Evolutionary conservation across 176 grass and related monocot species (phyloP).

Genomic region (Oryza officinalis): DNA sequence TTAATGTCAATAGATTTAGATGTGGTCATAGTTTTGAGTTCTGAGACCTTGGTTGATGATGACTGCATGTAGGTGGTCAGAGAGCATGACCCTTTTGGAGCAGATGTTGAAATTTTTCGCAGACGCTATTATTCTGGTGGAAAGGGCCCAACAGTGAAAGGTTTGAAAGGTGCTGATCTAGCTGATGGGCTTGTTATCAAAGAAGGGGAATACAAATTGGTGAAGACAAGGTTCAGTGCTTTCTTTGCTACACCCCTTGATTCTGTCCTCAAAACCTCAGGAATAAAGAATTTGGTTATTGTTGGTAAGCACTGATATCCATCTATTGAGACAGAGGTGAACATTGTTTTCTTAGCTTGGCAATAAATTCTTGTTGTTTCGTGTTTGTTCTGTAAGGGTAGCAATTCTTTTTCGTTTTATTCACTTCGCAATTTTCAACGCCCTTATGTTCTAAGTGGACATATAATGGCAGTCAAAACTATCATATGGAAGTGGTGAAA

Average conservation of each 20-base stretch:
- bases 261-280: conserved; percentile 67
- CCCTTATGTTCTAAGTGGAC: neutral
- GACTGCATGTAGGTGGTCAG: conserved; percentile 70
- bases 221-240: conserved; percentile 94
- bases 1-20: neutral
- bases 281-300: conserved; percentile 79
- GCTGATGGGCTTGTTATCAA: conserved; percentile 73
- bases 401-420: neutral
- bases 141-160: conserved; percentile 76
- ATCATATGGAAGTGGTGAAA: neutral
- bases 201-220: conserved; percentile 91
- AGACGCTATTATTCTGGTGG: conserved; percentile 66
- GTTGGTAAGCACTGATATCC: conserved; percentile 59
- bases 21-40: neutral
- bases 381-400: neutral
- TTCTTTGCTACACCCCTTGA: conserved; percentile 86
- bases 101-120: conserved; percentile 85
- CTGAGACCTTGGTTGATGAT: neutral
- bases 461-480: neutral
- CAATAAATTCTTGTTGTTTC: neutral
- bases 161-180: conserved; percentile 70
- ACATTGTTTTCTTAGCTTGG: neutral
- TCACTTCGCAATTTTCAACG: neutral
- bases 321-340: neutral
- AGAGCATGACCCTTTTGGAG: conserved; percentile 88